Base-by-base conservation (phyloP, 2,329 filamentous ascomycete genomes). In the Rutstroemia sp. region DNA sequence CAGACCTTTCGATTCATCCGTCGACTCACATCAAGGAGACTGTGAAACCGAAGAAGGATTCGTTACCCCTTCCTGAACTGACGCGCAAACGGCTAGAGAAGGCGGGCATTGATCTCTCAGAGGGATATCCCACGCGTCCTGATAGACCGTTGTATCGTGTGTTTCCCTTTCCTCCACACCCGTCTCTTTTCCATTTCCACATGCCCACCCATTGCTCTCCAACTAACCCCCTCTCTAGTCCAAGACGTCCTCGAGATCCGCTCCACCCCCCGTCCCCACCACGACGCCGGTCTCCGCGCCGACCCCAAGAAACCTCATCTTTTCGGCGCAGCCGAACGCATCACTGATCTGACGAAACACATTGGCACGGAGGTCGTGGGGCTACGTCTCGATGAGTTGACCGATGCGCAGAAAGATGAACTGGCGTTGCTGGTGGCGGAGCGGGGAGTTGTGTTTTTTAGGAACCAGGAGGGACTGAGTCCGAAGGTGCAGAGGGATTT, bases 121-220 rank as follows among this genome's bases (percentile, higher is more conserved):
- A 81, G 1, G 87, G 86, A 0, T 89, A 89, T 61, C 87, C 87
- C 0, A 88, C 89, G 63, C 80, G 85, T 0, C 86, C 86, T 1
- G 78, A 81, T 0, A 77, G 77, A 48, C 86, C 87, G 0, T 72
- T 89, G 1, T 89, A 83, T 62, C 73, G 52, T 54, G 27, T 27
- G 51, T 48, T 46, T 25, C 44, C n/a, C 21, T 21, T 21, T 46
- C 19, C 12, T 21, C 12, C 7, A 9, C 44, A 10, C 9, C 30
- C 17, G 23, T 38, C 38, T 19, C 42, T 6, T 23, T 12, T 4
- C 42, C 6, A 6, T 4, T 12, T 0, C 2, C 5, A 21, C 23
- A 19, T 12, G 5, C 17, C 39, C 39, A 3, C 10, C 21, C 42
- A 8, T 16, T 10, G 4, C 7, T 21, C 17, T 10, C 25, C 9